A percentile compares a stretch with the other conserved stretches of the same genome.
phyloP scores from a whole-genome alignment of 208 protist genomes.

The Naegleria fowleri region DNA sequence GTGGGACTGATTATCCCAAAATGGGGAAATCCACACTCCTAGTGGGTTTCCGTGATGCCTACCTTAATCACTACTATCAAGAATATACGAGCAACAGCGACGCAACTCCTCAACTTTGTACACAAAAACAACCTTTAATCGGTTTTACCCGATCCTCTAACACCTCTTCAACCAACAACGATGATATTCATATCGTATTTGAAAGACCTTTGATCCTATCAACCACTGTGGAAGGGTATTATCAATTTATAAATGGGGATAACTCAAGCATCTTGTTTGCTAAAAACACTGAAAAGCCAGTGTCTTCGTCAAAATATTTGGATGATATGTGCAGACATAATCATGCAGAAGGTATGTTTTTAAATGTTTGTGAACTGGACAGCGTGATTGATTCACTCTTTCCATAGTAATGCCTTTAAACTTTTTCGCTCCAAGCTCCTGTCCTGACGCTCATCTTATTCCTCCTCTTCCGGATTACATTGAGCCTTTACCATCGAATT shows the following conservation, averaged over 20 bases:
- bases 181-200: not conserved
- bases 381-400: no score
- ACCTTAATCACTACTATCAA: not conserved
- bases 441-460: not conserved
- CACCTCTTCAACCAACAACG: not conserved
- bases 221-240: not conserved
- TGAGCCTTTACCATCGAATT: not conserved
- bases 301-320: not conserved
- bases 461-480: not conserved
- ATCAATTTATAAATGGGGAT: not conserved
- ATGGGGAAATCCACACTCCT: not conserved
- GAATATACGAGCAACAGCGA: not conserved
- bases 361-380: no score
- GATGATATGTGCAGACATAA: not conserved
- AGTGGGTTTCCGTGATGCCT: not conserved
- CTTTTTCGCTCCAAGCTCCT: not conserved
- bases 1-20: not conserved
- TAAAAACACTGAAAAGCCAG: not conserved
- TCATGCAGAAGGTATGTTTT: not conserved
- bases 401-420: not conserved
- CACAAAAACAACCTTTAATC: not conserved
- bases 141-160: not conserved
- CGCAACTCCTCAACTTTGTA: not conserved
- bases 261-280: not conserved
- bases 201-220: not conserved